These are phyloP conservation scores for Tolypocladium cylindrosporum DNA, from an alignment of 2,329 filamentous ascomycete genomes.

Conservation along the genomic window DNA sequence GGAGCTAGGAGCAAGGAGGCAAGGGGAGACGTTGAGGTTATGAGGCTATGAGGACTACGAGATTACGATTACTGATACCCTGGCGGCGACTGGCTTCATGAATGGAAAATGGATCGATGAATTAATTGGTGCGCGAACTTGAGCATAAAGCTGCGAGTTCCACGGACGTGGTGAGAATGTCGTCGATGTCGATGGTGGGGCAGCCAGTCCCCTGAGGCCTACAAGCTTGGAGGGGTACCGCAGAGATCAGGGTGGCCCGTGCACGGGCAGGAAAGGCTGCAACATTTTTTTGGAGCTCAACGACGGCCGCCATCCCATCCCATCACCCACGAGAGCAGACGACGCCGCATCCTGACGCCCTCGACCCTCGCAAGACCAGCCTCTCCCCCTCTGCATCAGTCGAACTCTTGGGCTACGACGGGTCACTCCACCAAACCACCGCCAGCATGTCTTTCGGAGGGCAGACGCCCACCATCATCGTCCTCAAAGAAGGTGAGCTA, in stretches of 20 bases:
- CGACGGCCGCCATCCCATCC: not conserved
- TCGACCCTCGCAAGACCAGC: not conserved
- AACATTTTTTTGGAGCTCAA: constrained; percentile 34
- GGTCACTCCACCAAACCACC: constrained; percentile 16
- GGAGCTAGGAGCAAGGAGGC: not conserved
- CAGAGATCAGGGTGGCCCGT: not conserved
- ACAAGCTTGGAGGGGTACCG: not conserved
- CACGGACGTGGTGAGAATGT: not conserved
- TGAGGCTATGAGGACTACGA: not conserved
- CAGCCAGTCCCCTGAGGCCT: not conserved
- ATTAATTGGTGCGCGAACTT: no score
- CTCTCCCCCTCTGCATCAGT: not conserved
- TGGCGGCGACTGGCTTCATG: not conserved
- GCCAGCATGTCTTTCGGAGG: constrained; percentile 85
- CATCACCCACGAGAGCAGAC: not conserved
- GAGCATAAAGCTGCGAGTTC: not conserved
- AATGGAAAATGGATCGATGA: not conserved
- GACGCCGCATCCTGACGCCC: not conserved
- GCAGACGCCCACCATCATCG: constrained; percentile 95
- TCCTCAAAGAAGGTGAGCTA: constrained; percentile 81
- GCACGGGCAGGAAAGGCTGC: constrained; percentile 27
- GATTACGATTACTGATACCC: not conserved
- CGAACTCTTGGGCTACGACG: constrained; percentile 14
- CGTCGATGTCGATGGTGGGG: not conserved
- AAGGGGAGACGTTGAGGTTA: not conserved